phyloP scores from a whole-genome alignment of 441 rosid genomes.

The Heliophila coronopifolia region DNA sequence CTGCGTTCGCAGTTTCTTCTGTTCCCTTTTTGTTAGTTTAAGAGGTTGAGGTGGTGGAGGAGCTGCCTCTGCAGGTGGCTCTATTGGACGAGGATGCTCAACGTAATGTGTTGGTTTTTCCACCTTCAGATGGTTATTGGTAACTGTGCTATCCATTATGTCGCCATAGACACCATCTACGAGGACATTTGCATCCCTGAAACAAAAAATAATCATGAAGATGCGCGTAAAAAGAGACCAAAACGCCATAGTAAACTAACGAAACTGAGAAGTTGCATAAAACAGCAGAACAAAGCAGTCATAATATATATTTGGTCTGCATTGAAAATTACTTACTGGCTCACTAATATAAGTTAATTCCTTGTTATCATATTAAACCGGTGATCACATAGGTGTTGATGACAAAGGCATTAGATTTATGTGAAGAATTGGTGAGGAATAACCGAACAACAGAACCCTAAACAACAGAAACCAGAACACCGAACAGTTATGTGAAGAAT shows the following conservation, averaged over 20 bases:
- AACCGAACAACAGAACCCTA: no score
- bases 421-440: no score
- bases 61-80: conserved; percentile 88
- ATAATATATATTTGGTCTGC: neutral
- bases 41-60: conserved; percentile 93
- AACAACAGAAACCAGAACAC: conserved; percentile 1
- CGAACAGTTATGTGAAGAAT: neutral
- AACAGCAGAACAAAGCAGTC: neutral
- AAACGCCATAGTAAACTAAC: no score
- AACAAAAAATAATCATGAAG: conserved; percentile 6
- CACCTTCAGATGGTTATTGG: conserved; percentile 45
- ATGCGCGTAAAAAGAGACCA: neutral
- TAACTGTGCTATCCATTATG: conserved; percentile 22
- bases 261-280: no score
- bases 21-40: conserved; percentile 87
- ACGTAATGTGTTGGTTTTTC: conserved; percentile 72
- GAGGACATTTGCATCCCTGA: conserved; percentile 26
- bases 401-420: conserved; percentile 4
- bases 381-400: conserved; percentile 4
- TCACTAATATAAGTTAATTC: neutral
- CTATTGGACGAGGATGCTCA: conserved; percentile 87
- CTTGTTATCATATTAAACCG: neutral
- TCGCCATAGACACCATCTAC: conserved; percentile 13
- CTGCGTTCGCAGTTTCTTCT: conserved; percentile 88
- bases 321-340: neutral